Evolutionary conservation across 2,329 filamentous ascomycete species (phyloP).

Genomic region (Aspergillus quadricinctus): DNA sequence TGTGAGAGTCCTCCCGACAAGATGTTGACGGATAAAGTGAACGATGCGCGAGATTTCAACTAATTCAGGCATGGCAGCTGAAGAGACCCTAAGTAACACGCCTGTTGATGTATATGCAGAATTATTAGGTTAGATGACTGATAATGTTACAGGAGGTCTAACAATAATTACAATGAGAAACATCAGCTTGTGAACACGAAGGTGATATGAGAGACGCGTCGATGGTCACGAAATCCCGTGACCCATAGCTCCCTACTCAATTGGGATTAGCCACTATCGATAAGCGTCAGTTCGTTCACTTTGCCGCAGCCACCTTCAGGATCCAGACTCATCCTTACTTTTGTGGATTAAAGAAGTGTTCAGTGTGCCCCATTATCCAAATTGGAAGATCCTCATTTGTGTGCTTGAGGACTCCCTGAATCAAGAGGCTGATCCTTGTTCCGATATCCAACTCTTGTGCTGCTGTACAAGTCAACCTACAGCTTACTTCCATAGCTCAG

Average conservation of each 20-base stretch:
- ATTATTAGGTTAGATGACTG: neutral
- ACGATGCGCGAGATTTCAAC: slow-evolving; percentile 74
- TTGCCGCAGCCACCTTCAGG: neutral
- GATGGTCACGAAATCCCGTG: slow-evolving; percentile 26
- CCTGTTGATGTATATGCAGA: neutral
- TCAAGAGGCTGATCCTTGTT: neutral
- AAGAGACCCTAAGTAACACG: neutral
- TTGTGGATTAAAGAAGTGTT: neutral
- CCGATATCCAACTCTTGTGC: neutral
- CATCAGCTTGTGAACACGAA: neutral
- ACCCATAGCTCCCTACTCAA: slow-evolving; percentile 1
- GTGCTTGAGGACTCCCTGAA: neutral
- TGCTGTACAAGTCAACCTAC: neutral
- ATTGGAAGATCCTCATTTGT: neutral
- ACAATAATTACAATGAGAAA: neutral
- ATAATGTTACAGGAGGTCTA: neutral
- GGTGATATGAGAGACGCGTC: slow-evolving; percentile 12
- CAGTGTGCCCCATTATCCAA: neutral
- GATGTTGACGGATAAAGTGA: slow-evolving; percentile 74
- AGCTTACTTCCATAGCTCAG: neutral
- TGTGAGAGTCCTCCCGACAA: slow-evolving; percentile 77
- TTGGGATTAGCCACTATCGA: neutral
- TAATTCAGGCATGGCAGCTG: slow-evolving; percentile 44
- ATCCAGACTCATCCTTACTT: neutral
- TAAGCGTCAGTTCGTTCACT: neutral